phyloP scores from a whole-genome alignment of 768 basidiomycete genomes.

The Pulveroboletus sp. region DNA sequence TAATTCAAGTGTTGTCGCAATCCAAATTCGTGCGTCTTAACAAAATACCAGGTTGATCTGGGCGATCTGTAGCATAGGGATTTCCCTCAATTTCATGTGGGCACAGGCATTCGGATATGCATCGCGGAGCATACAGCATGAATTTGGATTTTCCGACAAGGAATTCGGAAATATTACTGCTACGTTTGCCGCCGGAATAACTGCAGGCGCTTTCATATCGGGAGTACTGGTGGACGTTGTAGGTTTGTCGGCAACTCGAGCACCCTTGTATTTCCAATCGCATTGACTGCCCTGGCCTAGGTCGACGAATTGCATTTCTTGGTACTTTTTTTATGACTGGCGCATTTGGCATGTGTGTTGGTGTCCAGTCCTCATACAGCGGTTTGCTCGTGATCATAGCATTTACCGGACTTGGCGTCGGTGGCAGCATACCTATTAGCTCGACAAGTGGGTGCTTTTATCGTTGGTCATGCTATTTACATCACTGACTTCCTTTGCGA shows the following conservation, averaged over 20 bases:
- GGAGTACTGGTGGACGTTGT: slow-evolving; percentile 11
- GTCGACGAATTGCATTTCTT: slow-evolving; percentile 13
- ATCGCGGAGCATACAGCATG: neutral
- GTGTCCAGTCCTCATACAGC: slow-evolving; percentile 9
- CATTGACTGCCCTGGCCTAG: neutral
- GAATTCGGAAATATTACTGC: slow-evolving; percentile 1
- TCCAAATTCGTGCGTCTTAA: neutral
- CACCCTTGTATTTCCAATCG: neutral
- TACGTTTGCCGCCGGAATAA: slow-evolving; percentile 1
- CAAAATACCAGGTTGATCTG: slow-evolving; percentile 10
- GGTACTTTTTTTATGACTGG: slow-evolving; percentile 12
- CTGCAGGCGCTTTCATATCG: slow-evolving; percentile 1
- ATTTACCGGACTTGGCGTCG: slow-evolving; percentile 7
- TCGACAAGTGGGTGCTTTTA: too few species aligned
- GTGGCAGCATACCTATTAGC: too few species aligned
- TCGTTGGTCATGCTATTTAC: too few species aligned
- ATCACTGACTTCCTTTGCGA: too few species aligned
- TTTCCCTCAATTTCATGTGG: slow-evolving; percentile 11
- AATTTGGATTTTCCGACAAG: too few species aligned
- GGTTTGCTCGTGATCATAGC: slow-evolving; percentile 8
- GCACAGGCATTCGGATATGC: neutral
- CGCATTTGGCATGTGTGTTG: slow-evolving; percentile 11
- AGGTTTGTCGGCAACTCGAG: slow-evolving; percentile 4
- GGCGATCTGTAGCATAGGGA: slow-evolving; percentile 10
- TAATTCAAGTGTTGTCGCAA: neutral